Base-by-base conservation (phyloP, 352 stramenopile genomes). In the Pythium utonaiense region DNA sequence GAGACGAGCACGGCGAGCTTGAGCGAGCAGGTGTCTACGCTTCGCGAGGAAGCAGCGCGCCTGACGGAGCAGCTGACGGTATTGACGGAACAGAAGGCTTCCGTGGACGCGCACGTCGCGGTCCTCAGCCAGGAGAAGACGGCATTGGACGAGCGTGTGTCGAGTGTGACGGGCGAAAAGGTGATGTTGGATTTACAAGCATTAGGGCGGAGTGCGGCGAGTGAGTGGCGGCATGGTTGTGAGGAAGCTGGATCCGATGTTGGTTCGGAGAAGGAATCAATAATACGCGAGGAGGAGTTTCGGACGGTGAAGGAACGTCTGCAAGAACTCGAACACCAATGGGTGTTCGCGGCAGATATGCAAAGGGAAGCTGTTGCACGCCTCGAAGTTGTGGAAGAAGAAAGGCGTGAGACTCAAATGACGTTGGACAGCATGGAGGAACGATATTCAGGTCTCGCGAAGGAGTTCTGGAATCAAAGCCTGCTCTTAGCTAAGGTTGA, bases 381-480 rank as follows among this genome's bases (percentile, higher is more conserved):
- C 6, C 31, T 60, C 16, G 61, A 68, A 47, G 19, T 68, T 38
- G 33, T 63, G 25, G 61, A 68, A 14, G 54, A 56, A 41, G 61
- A 68, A 41, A 51, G 61, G 19, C 34, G 44, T 1, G 61, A 68
- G 21, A 36, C 53, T 4, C 27, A 47, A 16, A 36, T 60, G 36
- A 17, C 28, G 0, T 34, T 60, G 22, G 38, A 55, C 17, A 40
- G 22, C 10, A 55, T 56, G 10, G 54, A 68, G 38, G 54, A 62
- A 14, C 12, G 61, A 10, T 68, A 68, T 17, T 40, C 31, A 2
- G 53, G 34, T 53, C 40, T 68, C 1, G 61, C 54, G 0, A 51
- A 47, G 1, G 61, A 68, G n/a, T 63, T 56, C n/a, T 68, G 61
- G 61, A 25, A 41, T 13, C 61, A 68, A 30, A 52, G 53, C 13